A percentile compares a stretch with the other conserved stretches of the same genome.
Evolutionary conservation across 2,329 filamentous ascomycete species (phyloP).

Genomic region (Penicillium rolfsii): DNA sequence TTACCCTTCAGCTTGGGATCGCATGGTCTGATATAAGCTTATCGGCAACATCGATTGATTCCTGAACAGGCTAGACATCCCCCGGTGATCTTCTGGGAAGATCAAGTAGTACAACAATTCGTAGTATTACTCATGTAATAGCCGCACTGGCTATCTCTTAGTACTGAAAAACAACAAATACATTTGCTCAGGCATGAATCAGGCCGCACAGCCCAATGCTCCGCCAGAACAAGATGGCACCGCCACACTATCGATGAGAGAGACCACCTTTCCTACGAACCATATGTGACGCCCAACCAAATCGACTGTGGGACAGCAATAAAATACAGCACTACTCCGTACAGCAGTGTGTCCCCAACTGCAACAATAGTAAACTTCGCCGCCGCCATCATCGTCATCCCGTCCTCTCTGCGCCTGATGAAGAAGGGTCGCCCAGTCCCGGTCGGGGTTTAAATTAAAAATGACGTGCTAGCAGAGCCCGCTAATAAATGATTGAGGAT

Average conservation of each 20-base stretch:
- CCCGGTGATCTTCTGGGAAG: neutral
- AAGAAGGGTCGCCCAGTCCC: neutral
- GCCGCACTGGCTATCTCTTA: neutral
- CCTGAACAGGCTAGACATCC: neutral
- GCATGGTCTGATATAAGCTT: neutral
- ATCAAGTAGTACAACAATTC: no score
- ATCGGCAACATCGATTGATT: neutral
- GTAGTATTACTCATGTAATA: neutral
- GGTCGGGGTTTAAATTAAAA: neutral
- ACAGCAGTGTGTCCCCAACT: no score
- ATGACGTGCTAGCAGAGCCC: conserved; percentile 9
- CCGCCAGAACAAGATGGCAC: neutral
- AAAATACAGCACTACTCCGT: conserved; percentile 7
- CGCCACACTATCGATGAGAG: neutral
- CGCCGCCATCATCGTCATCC: conserved; percentile 27
- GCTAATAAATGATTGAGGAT: neutral
- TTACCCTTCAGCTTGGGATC: neutral
- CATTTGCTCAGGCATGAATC: neutral
- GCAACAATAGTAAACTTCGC: neutral
- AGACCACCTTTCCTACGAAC: neutral
- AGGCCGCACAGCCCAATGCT: neutral
- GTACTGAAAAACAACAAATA: neutral
- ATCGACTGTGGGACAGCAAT: conserved; percentile 1
- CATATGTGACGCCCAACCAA: neutral
- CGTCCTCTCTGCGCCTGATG: conserved; percentile 7